Conservation (phyloP, 129 eudicot species). For the Glebionis coronaria region DNA sequence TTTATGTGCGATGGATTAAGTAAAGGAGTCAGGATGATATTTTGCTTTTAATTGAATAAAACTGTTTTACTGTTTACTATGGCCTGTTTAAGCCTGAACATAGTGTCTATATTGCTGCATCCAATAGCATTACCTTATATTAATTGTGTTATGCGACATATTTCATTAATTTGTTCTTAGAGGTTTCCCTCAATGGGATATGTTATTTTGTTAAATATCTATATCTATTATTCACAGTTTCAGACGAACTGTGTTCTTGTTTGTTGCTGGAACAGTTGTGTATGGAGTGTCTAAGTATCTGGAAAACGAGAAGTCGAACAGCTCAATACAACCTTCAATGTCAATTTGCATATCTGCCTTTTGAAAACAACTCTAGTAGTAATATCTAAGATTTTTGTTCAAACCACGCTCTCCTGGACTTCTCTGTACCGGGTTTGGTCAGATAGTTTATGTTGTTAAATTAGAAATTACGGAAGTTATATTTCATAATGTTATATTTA, state of each 20-base stretch:
- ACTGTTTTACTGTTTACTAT: not conserved
- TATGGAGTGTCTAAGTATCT: slow-evolving; percentile 84
- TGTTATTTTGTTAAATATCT: slow-evolving; percentile 74
- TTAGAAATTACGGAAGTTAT: too few relatives aligned
- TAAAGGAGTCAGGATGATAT: not conserved
- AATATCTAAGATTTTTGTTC: too few relatives aligned
- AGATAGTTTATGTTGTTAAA: too few relatives aligned
- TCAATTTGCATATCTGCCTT: not conserved
- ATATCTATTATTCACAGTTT: slow-evolving; percentile 84
- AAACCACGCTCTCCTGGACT: too few relatives aligned
- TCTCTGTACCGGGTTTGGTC: too few relatives aligned
- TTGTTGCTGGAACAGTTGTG: slow-evolving; percentile 79
- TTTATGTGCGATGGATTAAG: not conserved
- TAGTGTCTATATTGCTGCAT: not conserved
- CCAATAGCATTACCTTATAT: too few relatives aligned
- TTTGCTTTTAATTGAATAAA: not conserved
- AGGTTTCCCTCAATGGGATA: slow-evolving; percentile 88
- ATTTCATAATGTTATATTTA: too few relatives aligned
- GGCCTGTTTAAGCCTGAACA: not conserved
- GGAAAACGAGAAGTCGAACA: slow-evolving; percentile 54
- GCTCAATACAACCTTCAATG: slow-evolving; percentile 35
- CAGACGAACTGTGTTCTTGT: slow-evolving; percentile 84
- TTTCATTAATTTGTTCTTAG: slow-evolving; percentile 3
- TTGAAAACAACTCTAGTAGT: not conserved
- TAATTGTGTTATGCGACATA: not conserved